Evolutionary conservation across 805 yeast species (phyloP), one percentile per base, ranked within the genome.

Genomic region (Schizosaccharomyces octosporus): DNA sequence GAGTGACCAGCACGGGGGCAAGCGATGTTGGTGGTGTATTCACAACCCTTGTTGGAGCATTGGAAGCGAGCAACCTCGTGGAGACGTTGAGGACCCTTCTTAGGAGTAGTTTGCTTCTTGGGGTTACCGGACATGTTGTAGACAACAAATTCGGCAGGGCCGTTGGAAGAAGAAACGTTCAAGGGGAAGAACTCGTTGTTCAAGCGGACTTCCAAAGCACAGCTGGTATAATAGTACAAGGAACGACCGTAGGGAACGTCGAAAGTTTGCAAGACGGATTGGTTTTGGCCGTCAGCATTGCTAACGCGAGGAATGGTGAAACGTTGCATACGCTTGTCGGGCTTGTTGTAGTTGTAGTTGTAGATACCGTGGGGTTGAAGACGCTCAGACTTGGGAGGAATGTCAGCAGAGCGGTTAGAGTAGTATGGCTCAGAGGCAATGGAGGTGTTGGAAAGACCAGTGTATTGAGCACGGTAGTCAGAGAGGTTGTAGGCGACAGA

Each of bases 1-100:
- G 57, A 21, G n/a, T 51, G 57, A 51, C 57, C 57, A 11, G 57
- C 57, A 15, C 57, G 57, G 29, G 57, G 57, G 57, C 57, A 51
- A 29, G 57, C 36, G 29, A 51, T 29, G 27, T 51, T 51, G 19
- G n/a, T 21, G 15, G 36, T 6, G 57, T 51, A 51, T 6, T 51
- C 36, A 29, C 57, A 51, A n/a, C 57, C 57, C 4, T 17, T 5
- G 36, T 17, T 51, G 39, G 57, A 24, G 57, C 57, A 51, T 21
- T 51, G 21, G 36, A 51, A 51, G 5, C 57, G 57, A 51, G 57
- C 36, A 51, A 51, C 39, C 36, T 51, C 57, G 4, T 19, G 11
- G 4, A 51, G 36, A 51, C 57, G 57, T 4, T 24, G n/a, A n/a
- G 57, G 57, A 11, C 36, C 36, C 36, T 51, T 51, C 19, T 4